Base-by-base conservation (phyloP, 164 flowering plant species). In the Chloranthus sessilifolius region DNA sequence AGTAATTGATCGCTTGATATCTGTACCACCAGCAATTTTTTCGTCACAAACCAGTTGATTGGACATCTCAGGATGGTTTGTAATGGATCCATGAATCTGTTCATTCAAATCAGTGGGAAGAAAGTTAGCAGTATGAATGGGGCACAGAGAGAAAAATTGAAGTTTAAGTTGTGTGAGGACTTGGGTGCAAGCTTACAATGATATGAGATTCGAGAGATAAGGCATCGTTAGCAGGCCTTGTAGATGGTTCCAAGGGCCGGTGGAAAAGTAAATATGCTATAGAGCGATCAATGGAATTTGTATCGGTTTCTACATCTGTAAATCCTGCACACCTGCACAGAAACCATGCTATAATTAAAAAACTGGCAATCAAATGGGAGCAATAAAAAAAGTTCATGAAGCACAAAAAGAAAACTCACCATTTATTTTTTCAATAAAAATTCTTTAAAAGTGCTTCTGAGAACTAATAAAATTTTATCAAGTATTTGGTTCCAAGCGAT, bases 201-300 rank as follows among this genome's bases (percentile, higher is more conserved):
- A 54, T 24, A 34, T 52, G 64, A 15, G 83, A 72, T 26, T 75
- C 74, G 0, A 50, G 65, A 20, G 72, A 38, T 17, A 58, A 27
- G 30, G 59, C 52, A 51, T 65, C 78, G 43, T 41, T 60, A n/a
- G 58, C 45, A 54, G 65, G 58, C 45, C 39, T 25, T 15, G 36
- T 27, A 29, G 74, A 68, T 25, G 73, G 55, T 36, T 76, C 80
- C 20, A 71, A 52, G 19, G 95, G 79, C 63, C 80, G 68, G 65
- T 85, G 84, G 55, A 85, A 89, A 57, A 89, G 73, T 56, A 89
- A 58, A 64, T 80, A 85, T 25, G 95, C 97, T 43, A 89, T 76
- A 4, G 95, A 77, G 35, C 97, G 81, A 54, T 89, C 97, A 22
- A 89, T 79, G 19, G 95, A 90, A 60, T 89, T 89, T 55, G 97